Conservation (phyloP, 2,329 filamentous ascomycete genomes). For the Colletotrichum plurivorum region DNA sequence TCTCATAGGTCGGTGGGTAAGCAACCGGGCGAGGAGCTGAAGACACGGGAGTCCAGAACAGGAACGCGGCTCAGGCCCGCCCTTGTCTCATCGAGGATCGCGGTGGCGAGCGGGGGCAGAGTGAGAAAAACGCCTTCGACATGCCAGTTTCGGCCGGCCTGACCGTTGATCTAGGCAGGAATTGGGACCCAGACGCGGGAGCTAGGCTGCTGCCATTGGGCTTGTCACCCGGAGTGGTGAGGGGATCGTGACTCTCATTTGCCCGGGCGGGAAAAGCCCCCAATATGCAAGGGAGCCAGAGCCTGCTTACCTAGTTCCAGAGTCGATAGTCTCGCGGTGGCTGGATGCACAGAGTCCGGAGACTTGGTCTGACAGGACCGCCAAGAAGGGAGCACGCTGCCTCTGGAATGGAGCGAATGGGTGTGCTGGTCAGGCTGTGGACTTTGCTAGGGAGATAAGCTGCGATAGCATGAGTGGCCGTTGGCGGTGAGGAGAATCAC, state of each 20-base stretch:
- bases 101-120: not conserved
- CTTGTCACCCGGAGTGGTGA: conserved; percentile 11
- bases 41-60: not conserved
- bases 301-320: conserved; percentile 22
- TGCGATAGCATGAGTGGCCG: not conserved
- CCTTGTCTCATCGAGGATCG: not conserved
- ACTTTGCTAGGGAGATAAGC: not conserved
- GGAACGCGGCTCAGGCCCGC: conserved; percentile 1
- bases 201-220: conserved; percentile 18
- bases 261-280: conserved; percentile 1
- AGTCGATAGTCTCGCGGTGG: not conserved
- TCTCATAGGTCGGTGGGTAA: not conserved
- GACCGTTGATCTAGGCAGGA: conserved; percentile 9
- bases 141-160: conserved; percentile 32
- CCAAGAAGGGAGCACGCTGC: too few species aligned
- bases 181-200: conserved; percentile 13
- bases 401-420: not conserved
- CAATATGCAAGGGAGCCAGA: conserved; percentile 29
- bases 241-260: conserved; percentile 17
- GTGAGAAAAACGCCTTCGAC: conserved; percentile 10
- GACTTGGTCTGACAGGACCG: too few species aligned
- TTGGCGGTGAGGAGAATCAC: too few species aligned
- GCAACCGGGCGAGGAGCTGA: not conserved
- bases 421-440: conserved; percentile 14
- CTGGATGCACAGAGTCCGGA: too few species aligned